phyloP scores from a whole-genome alignment of 1,139 yeast species.

The Blastobotrys aristatus region DNA sequence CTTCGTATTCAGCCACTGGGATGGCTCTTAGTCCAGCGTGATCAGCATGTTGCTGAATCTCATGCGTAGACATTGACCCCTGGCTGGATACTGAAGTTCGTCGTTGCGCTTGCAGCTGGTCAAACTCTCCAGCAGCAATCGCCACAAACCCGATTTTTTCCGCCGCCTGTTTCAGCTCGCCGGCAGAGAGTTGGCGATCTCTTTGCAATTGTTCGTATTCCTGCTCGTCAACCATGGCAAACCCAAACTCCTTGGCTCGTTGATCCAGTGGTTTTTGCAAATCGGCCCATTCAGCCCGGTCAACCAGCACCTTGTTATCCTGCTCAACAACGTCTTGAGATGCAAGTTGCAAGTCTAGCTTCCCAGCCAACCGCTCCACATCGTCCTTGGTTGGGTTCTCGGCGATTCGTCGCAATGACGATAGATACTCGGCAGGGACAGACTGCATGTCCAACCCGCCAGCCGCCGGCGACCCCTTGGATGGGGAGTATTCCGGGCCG shows the following conservation, averaged over 20 bases:
- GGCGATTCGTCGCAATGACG: slow-evolving; percentile 31
- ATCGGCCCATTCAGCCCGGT: slow-evolving; percentile 17
- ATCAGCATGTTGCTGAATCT: slow-evolving; percentile 26
- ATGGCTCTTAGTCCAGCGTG: slow-evolving; percentile 23
- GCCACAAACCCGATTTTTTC: slow-evolving; percentile 39
- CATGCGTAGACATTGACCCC: slow-evolving; percentile 19
- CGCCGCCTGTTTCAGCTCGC: slow-evolving; percentile 20
- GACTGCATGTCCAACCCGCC: slow-evolving; percentile 29
- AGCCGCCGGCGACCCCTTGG: not conserved
- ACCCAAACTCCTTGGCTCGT: slow-evolving; percentile 25
- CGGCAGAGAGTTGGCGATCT: slow-evolving; percentile 13
- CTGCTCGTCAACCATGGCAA: slow-evolving; percentile 24
- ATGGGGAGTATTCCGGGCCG: not conserved
- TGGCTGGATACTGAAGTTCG: slow-evolving; percentile 9
- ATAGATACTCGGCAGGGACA: slow-evolving; percentile 34
- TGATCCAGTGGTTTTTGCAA: slow-evolving; percentile 15
- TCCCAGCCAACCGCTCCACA: slow-evolving; percentile 28
- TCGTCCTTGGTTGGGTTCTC: slow-evolving; percentile 35
- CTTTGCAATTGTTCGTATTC: slow-evolving; percentile 29
- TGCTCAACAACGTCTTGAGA: slow-evolving; percentile 20
- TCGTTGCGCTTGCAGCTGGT: slow-evolving; percentile 13
- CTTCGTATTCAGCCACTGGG: slow-evolving; percentile 16
- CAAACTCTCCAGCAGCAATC: slow-evolving; percentile 32
- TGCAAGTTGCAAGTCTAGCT: slow-evolving; percentile 23
- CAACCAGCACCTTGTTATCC: slow-evolving; percentile 26